A percentile compares a stretch with the other conserved stretches of the same genome.
Conservation (phyloP, 2,329 filamentous ascomycete genomes). For the Dryadomyces quercivorus region DNA sequence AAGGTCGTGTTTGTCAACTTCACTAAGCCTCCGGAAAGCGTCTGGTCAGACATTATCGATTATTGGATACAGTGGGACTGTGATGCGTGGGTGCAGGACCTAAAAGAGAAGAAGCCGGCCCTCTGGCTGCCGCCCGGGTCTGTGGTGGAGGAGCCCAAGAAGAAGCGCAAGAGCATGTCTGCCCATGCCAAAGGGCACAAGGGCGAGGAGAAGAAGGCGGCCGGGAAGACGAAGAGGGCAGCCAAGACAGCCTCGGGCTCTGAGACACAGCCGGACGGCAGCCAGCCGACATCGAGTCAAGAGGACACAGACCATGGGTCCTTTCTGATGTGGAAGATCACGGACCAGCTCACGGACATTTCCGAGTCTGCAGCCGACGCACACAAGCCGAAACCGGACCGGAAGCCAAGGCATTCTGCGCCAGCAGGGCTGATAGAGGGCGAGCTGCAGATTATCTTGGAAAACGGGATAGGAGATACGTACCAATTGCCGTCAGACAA, state of each 20-base stretch:
- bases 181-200: neutral
- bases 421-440: conserved; percentile 4
- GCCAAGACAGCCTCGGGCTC: neutral
- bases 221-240: neutral
- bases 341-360: conserved; percentile 22
- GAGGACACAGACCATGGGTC: conserved; percentile 34
- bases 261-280: neutral
- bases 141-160: conserved; percentile 24
- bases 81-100: conserved; percentile 57
- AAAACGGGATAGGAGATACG: neutral
- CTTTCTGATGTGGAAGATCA: conserved; percentile 30
- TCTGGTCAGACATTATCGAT: conserved; percentile 61
- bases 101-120: conserved; percentile 44
- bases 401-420: conserved; percentile 8
- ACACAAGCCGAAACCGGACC: neutral
- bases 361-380: neutral
- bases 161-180: conserved; percentile 20
- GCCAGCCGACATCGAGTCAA: neutral
- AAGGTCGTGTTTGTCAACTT: conserved; percentile 64
- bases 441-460: neutral
- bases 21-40: conserved; percentile 58
- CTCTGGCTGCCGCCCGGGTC: conserved; percentile 43
- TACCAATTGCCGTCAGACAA: neutral
- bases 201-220: neutral
- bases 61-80: conserved; percentile 67